These are phyloP conservation scores for Aspergillus sclerotiicarbonarius DNA, from an alignment of 495 filamentous ascomycete genomes.

Conservation along the genomic window DNA sequence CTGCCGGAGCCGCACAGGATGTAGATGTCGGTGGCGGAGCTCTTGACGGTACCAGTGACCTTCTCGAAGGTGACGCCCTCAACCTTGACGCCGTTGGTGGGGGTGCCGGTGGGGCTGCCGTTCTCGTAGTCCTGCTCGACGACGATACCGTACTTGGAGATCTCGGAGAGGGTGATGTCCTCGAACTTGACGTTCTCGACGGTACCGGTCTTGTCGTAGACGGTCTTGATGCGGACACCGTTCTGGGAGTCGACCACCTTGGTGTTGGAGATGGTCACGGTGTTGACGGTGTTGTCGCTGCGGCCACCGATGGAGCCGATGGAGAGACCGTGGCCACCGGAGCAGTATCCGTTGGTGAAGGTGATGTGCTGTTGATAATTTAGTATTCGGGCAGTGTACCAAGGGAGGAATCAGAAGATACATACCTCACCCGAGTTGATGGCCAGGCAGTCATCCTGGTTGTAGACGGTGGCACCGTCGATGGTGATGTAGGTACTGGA, in stretches of 20 bases:
- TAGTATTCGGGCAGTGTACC: background rate
- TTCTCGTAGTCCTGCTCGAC: slow-evolving; percentile 70
- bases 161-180: slow-evolving; percentile 56
- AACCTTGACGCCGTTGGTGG: slow-evolving; percentile 61
- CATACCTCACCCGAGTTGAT: slow-evolving; percentile 54
- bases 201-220: slow-evolving; percentile 52
- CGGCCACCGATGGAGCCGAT: slow-evolving; percentile 66
- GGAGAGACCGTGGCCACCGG: slow-evolving; percentile 62
- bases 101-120: slow-evolving; percentile 55
- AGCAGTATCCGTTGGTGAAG: slow-evolving; percentile 52
- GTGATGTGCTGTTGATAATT: slow-evolving; percentile 38
- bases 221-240: slow-evolving; percentile 61
- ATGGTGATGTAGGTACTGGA: slow-evolving; percentile 53
- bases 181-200: slow-evolving; percentile 59
- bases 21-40: slow-evolving; percentile 44
- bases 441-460: slow-evolving; percentile 67
- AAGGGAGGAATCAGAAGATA: too few relatives aligned
- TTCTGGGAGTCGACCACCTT: slow-evolving; percentile 49
- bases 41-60: slow-evolving; percentile 48
- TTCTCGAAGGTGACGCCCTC: slow-evolving; percentile 50
- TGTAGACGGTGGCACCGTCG: slow-evolving; percentile 54
- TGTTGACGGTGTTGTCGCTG: slow-evolving; percentile 55
- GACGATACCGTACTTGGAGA: slow-evolving; percentile 58
- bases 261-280: slow-evolving; percentile 53
- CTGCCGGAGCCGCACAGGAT: slow-evolving; percentile 50